Conservation (phyloP, 352 stramenopile genomes). For the Sclerospora graminicola region DNA sequence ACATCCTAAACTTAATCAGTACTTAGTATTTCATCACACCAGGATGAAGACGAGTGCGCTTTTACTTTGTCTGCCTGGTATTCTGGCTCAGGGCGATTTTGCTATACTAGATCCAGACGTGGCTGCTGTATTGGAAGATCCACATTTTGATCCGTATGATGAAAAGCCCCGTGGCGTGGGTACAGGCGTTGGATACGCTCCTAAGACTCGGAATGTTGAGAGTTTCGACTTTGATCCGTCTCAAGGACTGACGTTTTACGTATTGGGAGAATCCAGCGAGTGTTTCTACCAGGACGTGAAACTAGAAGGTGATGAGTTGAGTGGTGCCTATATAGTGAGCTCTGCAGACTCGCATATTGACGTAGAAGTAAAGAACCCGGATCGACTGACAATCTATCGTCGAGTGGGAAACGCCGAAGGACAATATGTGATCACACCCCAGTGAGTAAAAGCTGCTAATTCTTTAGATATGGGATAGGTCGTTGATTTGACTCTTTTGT, state of each 20-base stretch:
- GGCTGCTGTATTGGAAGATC: conserved; percentile 29
- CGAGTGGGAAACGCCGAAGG: conserved; percentile 54
- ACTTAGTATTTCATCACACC: too few species aligned
- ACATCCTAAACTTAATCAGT: too few species aligned
- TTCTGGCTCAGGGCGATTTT: conserved; percentile 23
- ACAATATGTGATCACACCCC: conserved; percentile 52
- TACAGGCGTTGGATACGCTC: conserved; percentile 22
- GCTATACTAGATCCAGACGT: conserved; percentile 25
- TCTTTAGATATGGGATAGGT: too few species aligned
- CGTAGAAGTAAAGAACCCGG: conserved; percentile 61
- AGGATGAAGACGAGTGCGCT: neutral
- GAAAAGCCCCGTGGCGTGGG: conserved; percentile 18
- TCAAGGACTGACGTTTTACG: conserved; percentile 69
- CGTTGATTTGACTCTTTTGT: too few species aligned
- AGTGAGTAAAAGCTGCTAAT: too few species aligned
- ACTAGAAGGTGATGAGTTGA: conserved; percentile 46
- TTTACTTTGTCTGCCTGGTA: conserved; percentile 3
- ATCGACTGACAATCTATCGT: conserved; percentile 40
- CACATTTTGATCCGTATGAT: conserved; percentile 55
- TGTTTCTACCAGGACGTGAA: conserved; percentile 76
- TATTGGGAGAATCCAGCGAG: conserved; percentile 25
- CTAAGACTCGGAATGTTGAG: conserved; percentile 35
- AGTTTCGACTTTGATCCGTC: conserved; percentile 77
- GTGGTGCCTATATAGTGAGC: conserved; percentile 61
- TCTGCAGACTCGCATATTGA: conserved; percentile 67